phyloP scores from a whole-genome alignment of 83 land plant genomes.

The Picea abies region DNA sequence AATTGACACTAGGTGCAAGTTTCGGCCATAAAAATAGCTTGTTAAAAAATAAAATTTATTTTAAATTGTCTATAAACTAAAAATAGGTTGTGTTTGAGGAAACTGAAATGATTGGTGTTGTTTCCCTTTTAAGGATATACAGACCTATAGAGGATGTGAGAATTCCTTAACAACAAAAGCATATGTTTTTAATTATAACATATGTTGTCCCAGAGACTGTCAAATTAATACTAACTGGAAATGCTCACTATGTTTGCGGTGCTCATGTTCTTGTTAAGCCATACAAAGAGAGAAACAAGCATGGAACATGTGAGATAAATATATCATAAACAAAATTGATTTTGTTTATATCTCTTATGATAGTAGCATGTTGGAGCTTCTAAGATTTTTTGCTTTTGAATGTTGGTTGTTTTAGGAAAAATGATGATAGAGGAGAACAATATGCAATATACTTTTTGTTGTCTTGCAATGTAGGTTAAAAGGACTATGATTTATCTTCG shows the following conservation, averaged over 20 bases:
- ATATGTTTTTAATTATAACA: conserved; percentile 67
- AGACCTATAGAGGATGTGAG: conserved; percentile 68
- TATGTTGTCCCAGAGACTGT: conserved; percentile 83
- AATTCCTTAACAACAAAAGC: no score
- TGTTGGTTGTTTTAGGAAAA: conserved; percentile 1
- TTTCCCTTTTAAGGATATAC: conserved; percentile 41
- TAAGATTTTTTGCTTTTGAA: neutral
- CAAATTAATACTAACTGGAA: conserved; percentile 63
- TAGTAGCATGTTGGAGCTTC: neutral
- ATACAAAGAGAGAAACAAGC: conserved; percentile 75
- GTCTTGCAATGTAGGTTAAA: neutral
- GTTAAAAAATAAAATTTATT: neutral
- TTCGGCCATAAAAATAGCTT: neutral
- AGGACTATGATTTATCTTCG: neutral
- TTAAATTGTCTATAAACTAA: no score
- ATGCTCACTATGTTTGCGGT: conserved; percentile 85
- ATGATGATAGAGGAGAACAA: conserved; percentile 10
- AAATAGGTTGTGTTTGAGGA: no score
- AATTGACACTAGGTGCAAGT: no score
- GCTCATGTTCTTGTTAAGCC: conserved; percentile 92
- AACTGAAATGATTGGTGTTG: neutral
- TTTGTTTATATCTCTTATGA: no score
- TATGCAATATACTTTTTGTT: neutral
- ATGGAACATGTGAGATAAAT: conserved; percentile 8
- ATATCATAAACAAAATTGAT: no score